Percentiles rank a stretch among this genome's conserved stretches.
These are phyloP conservation scores for Phialophora expanda DNA, from an alignment of 2,329 filamentous ascomycete species.

Conservation along the genomic window DNA sequence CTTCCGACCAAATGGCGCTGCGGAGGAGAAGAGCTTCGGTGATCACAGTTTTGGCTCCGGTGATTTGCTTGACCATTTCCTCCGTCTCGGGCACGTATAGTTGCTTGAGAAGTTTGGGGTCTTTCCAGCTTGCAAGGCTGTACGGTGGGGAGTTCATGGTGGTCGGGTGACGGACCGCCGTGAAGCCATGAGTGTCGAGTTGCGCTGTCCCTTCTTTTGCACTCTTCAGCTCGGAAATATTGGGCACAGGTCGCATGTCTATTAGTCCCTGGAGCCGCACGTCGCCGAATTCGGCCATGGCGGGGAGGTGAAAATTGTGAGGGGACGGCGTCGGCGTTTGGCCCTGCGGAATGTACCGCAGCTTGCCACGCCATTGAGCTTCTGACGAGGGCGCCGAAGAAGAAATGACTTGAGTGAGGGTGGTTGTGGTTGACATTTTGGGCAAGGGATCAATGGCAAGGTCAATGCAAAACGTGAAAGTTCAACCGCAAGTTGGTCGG, in stretches of 20 bases:
- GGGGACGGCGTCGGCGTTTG: conserved; percentile 30
- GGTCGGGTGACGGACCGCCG: conserved; percentile 34
- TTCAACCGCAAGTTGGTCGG: not conserved
- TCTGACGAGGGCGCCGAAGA: conserved; percentile 18
- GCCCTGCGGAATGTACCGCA: conserved; percentile 33
- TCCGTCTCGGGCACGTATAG: conserved; percentile 41
- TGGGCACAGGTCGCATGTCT: conserved; percentile 35
- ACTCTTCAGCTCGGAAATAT: conserved; percentile 21
- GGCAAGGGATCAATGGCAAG: not conserved
- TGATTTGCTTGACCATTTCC: conserved; percentile 41
- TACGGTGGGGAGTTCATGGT: conserved; percentile 39
- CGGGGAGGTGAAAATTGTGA: conserved; percentile 36
- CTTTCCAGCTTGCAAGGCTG: conserved; percentile 36
- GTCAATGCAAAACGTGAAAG: not conserved
- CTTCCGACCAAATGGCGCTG: conserved; percentile 38
- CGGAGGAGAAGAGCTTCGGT: conserved; percentile 40
- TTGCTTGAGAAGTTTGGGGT: conserved; percentile 37
- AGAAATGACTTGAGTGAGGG: conserved; percentile 20
- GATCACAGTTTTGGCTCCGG: conserved; percentile 41
- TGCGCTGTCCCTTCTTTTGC: conserved; percentile 28
- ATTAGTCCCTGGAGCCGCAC: conserved; percentile 33
- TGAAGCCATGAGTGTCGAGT: conserved; percentile 32
- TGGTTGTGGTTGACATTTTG: conserved; percentile 23
- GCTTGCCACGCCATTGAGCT: conserved; percentile 34
- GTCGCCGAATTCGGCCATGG: conserved; percentile 36